Percentiles rank a stretch among this genome's conserved stretches.
phyloP scores from a whole-genome alignment of 2,329 filamentous ascomycete genomes.

The Myriosclerotinia duriaeana region DNA sequence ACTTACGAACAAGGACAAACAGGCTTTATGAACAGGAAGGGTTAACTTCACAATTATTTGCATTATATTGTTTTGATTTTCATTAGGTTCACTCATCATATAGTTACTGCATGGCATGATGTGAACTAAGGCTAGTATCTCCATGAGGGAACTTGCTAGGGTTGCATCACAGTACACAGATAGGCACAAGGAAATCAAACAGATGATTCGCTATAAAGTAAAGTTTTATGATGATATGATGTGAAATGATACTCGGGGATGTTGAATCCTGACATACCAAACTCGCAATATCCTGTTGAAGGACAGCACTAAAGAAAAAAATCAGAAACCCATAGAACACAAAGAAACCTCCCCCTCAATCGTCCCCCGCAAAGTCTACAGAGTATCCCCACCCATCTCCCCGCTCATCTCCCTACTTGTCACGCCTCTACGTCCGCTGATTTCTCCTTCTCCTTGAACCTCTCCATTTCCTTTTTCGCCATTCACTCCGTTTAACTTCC shows the following conservation, averaged over 20 bases:
- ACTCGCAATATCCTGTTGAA: constrained; percentile 7
- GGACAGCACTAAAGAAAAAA: constrained; percentile 4
- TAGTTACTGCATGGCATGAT: constrained; percentile 9
- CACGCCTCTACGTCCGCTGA: constrained; percentile 18
- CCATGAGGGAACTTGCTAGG: neutral
- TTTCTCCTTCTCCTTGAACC: neutral
- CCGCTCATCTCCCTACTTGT: constrained; percentile 47
- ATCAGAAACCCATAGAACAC: neutral
- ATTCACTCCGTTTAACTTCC: neutral
- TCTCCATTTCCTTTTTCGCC: neutral
- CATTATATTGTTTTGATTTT: neutral
- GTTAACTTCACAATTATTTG: constrained; percentile 5
- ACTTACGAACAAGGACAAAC: neutral
- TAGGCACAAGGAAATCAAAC: constrained; percentile 11
- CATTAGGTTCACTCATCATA: neutral
- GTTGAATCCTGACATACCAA: constrained; percentile 22
- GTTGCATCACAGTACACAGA: constrained; percentile 16
- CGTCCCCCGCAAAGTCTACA: constrained; percentile 25
- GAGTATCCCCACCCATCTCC: constrained; percentile 63
- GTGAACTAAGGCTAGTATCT: neutral
- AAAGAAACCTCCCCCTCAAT: constrained; percentile 20
- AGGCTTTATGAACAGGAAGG: neutral
- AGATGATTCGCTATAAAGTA: neutral
- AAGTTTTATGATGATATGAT: neutral
- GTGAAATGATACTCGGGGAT: constrained; percentile 22